A percentile compares a stretch with the other conserved stretches of the same genome.
Conservation (phyloP, 352 stramenopile species). For the Globisporangium carolinianum region DNA sequence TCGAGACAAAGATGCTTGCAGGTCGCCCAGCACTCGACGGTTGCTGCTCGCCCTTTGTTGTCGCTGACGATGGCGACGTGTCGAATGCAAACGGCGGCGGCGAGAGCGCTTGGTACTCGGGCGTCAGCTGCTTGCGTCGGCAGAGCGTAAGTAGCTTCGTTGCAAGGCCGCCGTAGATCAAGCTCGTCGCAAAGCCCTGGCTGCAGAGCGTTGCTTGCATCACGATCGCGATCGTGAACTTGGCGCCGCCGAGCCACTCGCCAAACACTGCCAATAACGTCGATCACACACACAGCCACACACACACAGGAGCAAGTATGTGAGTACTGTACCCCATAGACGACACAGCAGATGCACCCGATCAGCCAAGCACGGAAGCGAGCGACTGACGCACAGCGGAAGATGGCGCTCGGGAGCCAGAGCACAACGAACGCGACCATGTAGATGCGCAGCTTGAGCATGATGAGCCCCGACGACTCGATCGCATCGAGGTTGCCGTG, state of each 20-base stretch:
- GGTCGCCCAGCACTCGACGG: conserved; percentile 20
- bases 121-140: conserved; percentile 15
- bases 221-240: conserved; percentile 41
- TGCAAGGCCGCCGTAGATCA: conserved; percentile 55
- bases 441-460: conserved; percentile 59
- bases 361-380: too few relatives aligned
- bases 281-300: too few relatives aligned
- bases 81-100: conserved; percentile 26
- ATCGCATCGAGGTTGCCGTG: conserved; percentile 59
- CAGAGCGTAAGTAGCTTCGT: conserved; percentile 30
- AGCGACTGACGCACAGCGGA: conserved; percentile 32
- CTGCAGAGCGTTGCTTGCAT: conserved; percentile 66
- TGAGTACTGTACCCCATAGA: too few relatives aligned
- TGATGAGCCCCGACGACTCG: conserved; percentile 57
- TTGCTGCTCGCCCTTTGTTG: background rate
- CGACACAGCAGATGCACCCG: too few relatives aligned
- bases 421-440: conserved; percentile 64
- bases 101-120: conserved; percentile 25
- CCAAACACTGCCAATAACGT: conserved; percentile 28
- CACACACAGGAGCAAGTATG: too few relatives aligned
- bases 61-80: background rate
- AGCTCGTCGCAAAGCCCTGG: conserved; percentile 50
- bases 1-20: conserved; percentile 70
- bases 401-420: conserved; percentile 56
- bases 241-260: conserved; percentile 27